A percentile compares a stretch with the other conserved stretches of the same genome.
These are phyloP conservation scores for Pythium coloratum DNA, from an alignment of 352 stramenopile species.

Conservation along the genomic window DNA sequence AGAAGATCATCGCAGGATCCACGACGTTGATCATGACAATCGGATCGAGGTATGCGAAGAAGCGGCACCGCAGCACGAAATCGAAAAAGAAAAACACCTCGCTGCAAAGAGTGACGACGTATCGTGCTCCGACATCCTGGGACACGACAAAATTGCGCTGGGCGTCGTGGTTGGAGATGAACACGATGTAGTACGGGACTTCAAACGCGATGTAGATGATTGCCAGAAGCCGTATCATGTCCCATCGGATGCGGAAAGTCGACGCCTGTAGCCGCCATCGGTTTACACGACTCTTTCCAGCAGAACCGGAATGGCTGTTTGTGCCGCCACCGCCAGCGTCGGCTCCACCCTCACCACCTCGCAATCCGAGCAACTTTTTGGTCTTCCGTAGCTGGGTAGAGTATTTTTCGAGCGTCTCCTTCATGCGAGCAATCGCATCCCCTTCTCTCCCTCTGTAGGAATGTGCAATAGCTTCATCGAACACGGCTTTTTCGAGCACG, in stretches of 20 bases:
- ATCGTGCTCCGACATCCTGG: slow-evolving; percentile 34
- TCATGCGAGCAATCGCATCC: slow-evolving; percentile 40
- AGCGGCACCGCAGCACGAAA: slow-evolving; percentile 47
- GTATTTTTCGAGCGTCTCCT: slow-evolving; percentile 50
- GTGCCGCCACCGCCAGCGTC: background rate
- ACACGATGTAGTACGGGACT: slow-evolving; percentile 70
- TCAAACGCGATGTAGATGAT: slow-evolving; percentile 63
- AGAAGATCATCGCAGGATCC: slow-evolving; percentile 58
- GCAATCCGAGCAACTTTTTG: slow-evolving; percentile 67
- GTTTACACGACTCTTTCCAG: background rate
- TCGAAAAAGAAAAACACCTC: slow-evolving; percentile 60
- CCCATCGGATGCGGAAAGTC: slow-evolving; percentile 53
- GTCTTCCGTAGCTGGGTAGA: slow-evolving; percentile 69
- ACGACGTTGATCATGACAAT: slow-evolving; percentile 57
- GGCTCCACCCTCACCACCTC: slow-evolving; percentile 26
- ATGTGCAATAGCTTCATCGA: slow-evolving; percentile 51
- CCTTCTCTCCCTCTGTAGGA: slow-evolving; percentile 49
- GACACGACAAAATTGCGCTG: slow-evolving; percentile 45
- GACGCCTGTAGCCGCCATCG: slow-evolving; percentile 54
- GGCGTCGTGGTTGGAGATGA: slow-evolving; percentile 54
- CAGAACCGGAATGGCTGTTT: background rate
- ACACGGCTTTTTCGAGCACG: slow-evolving; percentile 59
- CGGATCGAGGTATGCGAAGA: slow-evolving; percentile 59
- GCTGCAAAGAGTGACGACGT: slow-evolving; percentile 34
- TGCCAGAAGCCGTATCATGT: slow-evolving; percentile 39